phyloP scores from a whole-genome alignment of 192 early-diverging fungal genomes.

The Coemansia furcata region DNA sequence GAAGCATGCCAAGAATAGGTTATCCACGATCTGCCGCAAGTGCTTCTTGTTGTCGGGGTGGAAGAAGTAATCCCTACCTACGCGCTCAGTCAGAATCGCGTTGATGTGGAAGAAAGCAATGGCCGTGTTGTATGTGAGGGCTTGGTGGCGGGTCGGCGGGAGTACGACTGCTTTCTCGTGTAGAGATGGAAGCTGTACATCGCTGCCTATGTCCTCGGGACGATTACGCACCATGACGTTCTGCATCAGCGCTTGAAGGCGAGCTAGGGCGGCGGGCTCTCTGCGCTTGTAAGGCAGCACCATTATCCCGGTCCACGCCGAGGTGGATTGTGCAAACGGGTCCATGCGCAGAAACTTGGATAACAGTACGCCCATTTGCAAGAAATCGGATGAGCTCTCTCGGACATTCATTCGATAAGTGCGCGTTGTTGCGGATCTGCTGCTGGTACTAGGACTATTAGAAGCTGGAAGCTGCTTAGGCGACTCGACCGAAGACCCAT shows the following conservation, averaged over 20 bases:
- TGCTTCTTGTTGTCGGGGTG: conserved; percentile 59
- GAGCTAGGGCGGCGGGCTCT: conserved; percentile 44
- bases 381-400: conserved; percentile 38
- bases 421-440: neutral
- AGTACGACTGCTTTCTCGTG: conserved; percentile 39
- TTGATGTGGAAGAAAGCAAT: conserved; percentile 70
- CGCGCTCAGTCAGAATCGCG: conserved; percentile 60
- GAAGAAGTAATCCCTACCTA: conserved; percentile 73
- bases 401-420: conserved; percentile 13
- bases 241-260: conserved; percentile 61
- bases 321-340: conserved; percentile 57
- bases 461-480: neutral
- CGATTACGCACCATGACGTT: conserved; percentile 73
- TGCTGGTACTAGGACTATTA: neutral
- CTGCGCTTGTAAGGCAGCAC: conserved; percentile 57
- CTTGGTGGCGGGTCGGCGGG: conserved; percentile 32
- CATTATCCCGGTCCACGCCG: conserved; percentile 54
- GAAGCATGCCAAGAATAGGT: conserved; percentile 63
- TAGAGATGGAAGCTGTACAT: conserved; percentile 66
- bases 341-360: conserved; percentile 60
- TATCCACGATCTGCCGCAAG: conserved; percentile 59
- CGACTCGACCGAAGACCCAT: neutral
- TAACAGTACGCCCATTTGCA: conserved; percentile 60
- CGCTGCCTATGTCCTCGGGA: conserved; percentile 53
- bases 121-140: conserved; percentile 42